Base-by-base conservation (phyloP, 2,329 filamentous ascomycete species). In the Ophiostoma perfectum region DNA sequence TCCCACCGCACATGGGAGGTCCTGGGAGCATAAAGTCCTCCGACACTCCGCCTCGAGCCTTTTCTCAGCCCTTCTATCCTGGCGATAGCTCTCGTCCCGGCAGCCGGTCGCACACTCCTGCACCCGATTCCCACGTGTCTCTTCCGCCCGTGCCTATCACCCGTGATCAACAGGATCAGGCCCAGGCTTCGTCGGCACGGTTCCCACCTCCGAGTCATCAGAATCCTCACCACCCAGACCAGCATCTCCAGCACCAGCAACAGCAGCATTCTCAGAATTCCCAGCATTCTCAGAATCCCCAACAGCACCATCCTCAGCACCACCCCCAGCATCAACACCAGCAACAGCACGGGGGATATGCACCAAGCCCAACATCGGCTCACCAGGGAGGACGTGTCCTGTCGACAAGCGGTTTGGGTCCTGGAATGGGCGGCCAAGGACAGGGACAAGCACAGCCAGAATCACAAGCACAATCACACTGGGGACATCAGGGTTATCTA, bases 11-110 rank as follows among this genome's bases (percentile, higher is more conserved):
- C 18, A 27, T 45, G 36, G 14, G 49, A 9, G 65, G 60, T 62
- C 67, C 42, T 47, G 49, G 49, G 16, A 14, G 39, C 7, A 68
- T 45, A 27, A 44, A 42, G 36, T 12, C 64, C 6, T 44, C 62
- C 9, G 67, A 71, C 27, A 70, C 71, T 47, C 68, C 73, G 7
- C 70, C 71, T 36, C 71, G 73, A 7, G 69, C 72, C 11, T 72
- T 70, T 66, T 70, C 71, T 0, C 72, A 74, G 52, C 70, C 72
- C 11, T 60, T 67, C 16, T 73, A 68, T 36, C 9, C 65, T 0
- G 38, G 67, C 42, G 60, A 66, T 8, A 47, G 64, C 5, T 36
- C 38, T 1, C 47, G 68, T 6, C 62, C 41, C 52, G 18, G 36
- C 58, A 49, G 55, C 18, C 45, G 66, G 2, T 39, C 64, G 42